A percentile compares a stretch with the other conserved stretches of the same genome.
Conservation (phyloP, 2,329 filamentous ascomycete genomes). For the Pezicula radicicola region DNA sequence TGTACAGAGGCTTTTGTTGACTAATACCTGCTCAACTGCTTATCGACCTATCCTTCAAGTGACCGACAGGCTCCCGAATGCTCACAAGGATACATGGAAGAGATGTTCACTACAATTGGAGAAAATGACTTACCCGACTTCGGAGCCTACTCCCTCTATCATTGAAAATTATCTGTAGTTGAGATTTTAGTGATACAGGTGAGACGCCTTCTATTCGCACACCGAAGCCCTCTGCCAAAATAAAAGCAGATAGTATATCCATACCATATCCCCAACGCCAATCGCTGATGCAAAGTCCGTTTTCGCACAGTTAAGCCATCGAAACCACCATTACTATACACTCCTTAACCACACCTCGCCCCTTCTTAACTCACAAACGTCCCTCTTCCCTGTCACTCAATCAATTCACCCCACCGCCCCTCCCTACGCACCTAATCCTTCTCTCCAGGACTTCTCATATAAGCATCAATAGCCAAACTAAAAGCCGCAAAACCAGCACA, state of each 20-base stretch:
- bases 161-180: too few species aligned
- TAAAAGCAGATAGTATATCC: background rate
- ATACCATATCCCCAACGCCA: background rate
- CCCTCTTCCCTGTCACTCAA: background rate
- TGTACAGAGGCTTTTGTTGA: too few species aligned
- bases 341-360: background rate
- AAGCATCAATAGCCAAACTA: constrained; percentile 85
- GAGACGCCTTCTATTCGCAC: constrained; percentile 2
- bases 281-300: background rate
- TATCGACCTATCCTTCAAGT: too few species aligned
- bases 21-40: too few species aligned
- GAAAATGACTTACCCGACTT: too few species aligned
- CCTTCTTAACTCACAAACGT: background rate
- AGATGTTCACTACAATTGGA: too few species aligned
- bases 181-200: background rate
- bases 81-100: too few species aligned
- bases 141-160: too few species aligned
- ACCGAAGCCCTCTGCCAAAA: background rate
- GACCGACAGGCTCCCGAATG: too few species aligned
- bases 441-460: constrained; percentile 76
- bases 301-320: background rate
- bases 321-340: background rate
- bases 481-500: constrained; percentile 95
- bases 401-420: background rate
- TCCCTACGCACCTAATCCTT: constrained; percentile 31